Base-by-base conservation (phyloP, 2,329 filamentous ascomycete species). In the Talaromyces sp. region DNA sequence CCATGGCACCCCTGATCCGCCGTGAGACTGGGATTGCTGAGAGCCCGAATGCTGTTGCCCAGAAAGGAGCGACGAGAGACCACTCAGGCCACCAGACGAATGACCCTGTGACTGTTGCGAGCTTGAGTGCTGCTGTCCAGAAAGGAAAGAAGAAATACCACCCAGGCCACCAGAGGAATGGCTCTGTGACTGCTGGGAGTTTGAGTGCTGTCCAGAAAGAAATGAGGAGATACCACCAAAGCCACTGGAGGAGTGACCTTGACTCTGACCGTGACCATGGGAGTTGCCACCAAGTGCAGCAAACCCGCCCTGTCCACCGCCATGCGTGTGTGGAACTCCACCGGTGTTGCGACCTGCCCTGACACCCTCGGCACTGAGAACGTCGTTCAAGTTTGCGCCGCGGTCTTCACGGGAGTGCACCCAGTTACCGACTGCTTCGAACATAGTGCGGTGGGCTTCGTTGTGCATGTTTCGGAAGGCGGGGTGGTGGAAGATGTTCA, bases 391-490 rank as follows among this genome's bases (percentile, higher is more conserved):
- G 47, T 85, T 81, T 47, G 84, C 77, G 4, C 82, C 82, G 39
- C 85, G 85, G 56, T 88, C 86, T 3, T 85, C 80, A 52, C 87
- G 82, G 61, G 86, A 82, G 45, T 90, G 82, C 0, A 84, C 87
- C 93, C 93, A 99, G 54, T 83, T 81, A 64, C 89, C 83, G 2
- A 99, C 91, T 0, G 89, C 90, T 49, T 86, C 81, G 75, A 90
- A 97, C 94, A 99, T 99, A 47, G 86, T 86, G 40, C 84, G 82
- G 60, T 97, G 94, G 24, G 94, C 86, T 69, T 96, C 89, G 52
- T 89, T 77, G 51, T 80, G 79, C 49, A 89, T 86, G 62, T 94
- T 83, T 20, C 93, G 87, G 27, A 91, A 78, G 6, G 89, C 88
- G 1, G 94, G 94, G 69, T 99, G 94, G 70, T 99, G 94, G 77